phyloP scores from a whole-genome alignment of 768 basidiomycete species.

The Lactifluus volemus region DNA sequence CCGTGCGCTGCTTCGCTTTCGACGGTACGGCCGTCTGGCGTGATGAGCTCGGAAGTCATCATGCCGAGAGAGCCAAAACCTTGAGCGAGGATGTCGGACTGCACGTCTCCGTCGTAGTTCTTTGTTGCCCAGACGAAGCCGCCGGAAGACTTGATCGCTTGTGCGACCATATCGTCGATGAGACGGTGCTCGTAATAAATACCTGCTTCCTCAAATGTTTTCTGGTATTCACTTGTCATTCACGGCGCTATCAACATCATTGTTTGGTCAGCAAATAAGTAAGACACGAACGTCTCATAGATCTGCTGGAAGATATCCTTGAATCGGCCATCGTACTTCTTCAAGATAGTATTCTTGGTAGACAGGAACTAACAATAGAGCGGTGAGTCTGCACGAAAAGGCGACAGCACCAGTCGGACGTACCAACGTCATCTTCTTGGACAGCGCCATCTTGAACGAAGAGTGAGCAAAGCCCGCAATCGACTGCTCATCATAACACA shows the following conservation, averaged over 20 bases:
- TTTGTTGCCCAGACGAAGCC: slow-evolving; percentile 70
- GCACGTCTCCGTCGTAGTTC: slow-evolving; percentile 51
- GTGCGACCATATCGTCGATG: slow-evolving; percentile 98
- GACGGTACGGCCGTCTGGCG: slow-evolving; percentile 86
- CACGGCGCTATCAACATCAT: not conserved
- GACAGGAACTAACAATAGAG: slow-evolving; percentile 70
- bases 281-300: slow-evolving; percentile 54
- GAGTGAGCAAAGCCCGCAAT: slow-evolving; percentile 95
- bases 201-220: slow-evolving; percentile 55
- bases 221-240: slow-evolving; percentile 52
- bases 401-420: not conserved
- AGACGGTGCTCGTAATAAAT: slow-evolving; percentile 95
- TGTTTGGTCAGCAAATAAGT: not conserved
- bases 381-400: not conserved
- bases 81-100: slow-evolving; percentile 93
- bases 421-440: slow-evolving; percentile 70
- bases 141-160: slow-evolving; percentile 92
- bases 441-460: slow-evolving; percentile 92
- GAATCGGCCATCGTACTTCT: slow-evolving; percentile 98
- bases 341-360: slow-evolving; percentile 95
- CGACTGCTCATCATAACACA: slow-evolving; percentile 39
- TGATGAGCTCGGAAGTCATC: slow-evolving; percentile 96
- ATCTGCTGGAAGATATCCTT: slow-evolving; percentile 99
- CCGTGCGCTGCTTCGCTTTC: slow-evolving; percentile 97
- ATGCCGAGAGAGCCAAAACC: slow-evolving; percentile 95